phyloP scores from a whole-genome alignment of 257 asterid species.

The Primulina huaijiensis region DNA sequence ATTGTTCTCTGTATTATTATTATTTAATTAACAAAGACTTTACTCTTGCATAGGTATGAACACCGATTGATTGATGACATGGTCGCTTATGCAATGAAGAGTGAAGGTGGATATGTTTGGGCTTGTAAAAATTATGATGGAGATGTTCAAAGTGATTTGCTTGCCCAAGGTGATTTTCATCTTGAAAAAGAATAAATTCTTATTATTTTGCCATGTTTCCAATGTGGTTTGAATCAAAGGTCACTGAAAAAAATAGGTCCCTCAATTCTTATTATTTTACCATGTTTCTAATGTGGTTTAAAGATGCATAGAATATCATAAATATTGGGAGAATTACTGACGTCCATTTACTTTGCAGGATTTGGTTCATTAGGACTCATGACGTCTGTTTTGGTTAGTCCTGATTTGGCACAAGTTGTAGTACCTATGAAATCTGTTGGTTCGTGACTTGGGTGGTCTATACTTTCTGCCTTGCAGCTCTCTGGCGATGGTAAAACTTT shows the following conservation, averaged over 20 bases:
- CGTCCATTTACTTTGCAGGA: constrained; percentile 42
- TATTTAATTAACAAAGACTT: constrained; percentile 5
- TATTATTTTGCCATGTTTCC: not conserved
- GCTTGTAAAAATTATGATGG: constrained; percentile 98
- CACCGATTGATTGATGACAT: constrained; percentile 95
- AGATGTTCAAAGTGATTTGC: constrained; percentile 94
- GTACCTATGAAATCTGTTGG: constrained; percentile 10
- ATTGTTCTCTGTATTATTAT: constrained; percentile 16
- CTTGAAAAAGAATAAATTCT: constrained; percentile 4
- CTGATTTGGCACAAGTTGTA: constrained; percentile 5
- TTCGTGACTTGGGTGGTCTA: constrained; percentile 3
- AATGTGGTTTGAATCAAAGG: not conserved
- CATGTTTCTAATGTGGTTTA: too few species aligned
- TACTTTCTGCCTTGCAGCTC: constrained; percentile 43
- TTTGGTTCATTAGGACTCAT: constrained; percentile 95
- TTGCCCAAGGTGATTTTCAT: constrained; percentile 76
- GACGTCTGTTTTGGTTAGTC: constrained; percentile 80
- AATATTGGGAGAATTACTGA: constrained; percentile 14
- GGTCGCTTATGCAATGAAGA: constrained; percentile 93
- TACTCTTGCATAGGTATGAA: constrained; percentile 61
- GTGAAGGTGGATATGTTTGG: constrained; percentile 96
- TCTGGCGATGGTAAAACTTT: constrained; percentile 92
- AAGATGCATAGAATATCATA: not conserved
- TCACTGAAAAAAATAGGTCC: not conserved
- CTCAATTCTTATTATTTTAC: not conserved